Evolutionary conservation across 148 eudicot species (phyloP).

Genomic region (Pouteria glomerata): DNA sequence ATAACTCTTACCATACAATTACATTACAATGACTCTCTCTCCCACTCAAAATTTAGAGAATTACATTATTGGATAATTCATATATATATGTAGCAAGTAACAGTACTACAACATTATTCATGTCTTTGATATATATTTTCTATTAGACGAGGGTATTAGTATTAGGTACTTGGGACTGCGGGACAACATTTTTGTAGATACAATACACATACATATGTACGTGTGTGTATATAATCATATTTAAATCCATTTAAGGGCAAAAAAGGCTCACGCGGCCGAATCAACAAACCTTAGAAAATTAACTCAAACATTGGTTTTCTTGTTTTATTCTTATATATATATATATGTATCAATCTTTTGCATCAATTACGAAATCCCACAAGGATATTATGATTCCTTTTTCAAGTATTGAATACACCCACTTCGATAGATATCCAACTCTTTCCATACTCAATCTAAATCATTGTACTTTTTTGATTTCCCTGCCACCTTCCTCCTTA

Average conservation of each 20-base stretch:
- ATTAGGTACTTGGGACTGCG: no score
- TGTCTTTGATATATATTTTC: no score
- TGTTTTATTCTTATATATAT: neutral
- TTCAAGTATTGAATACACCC: constrained; percentile 23
- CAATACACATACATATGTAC: neutral
- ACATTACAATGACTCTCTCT: no score
- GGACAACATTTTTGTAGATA: neutral
- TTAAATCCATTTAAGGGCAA: no score
- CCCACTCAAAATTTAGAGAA: no score
- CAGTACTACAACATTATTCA: no score
- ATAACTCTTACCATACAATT: no score
- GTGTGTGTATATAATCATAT: no score
- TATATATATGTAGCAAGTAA: no score
- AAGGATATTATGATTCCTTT: constrained; percentile 33
- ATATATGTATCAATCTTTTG: neutral
- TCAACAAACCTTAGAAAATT: constrained; percentile 51
- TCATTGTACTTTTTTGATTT: constrained; percentile 29
- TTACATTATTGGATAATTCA: no score
- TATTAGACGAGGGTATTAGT: no score
- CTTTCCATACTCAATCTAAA: constrained; percentile 10
- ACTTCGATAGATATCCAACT: constrained; percentile 9
- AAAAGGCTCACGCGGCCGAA: constrained; percentile 48
- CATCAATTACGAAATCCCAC: constrained; percentile 37
- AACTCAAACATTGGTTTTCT: constrained; percentile 15
- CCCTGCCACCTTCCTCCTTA: constrained; percentile 20